These are phyloP conservation scores for Vigna mungo DNA, from an alignment of 306 rosid genomes.

Conservation along the genomic window DNA sequence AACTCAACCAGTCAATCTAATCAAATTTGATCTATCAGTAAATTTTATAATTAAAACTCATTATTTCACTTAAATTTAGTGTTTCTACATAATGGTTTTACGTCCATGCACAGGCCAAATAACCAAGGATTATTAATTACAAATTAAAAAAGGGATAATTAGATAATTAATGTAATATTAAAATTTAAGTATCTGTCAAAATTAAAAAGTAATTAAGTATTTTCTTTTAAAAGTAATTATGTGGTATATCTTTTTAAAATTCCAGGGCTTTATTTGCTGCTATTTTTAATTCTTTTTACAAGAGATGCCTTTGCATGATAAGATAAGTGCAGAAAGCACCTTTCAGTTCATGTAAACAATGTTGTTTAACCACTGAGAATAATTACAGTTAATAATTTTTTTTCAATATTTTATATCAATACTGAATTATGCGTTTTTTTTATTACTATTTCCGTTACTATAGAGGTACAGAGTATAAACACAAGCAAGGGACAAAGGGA, in stretches of 20 bases:
- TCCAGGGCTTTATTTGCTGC: not conserved
- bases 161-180: not conserved
- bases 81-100: not conserved
- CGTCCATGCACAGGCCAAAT: not conserved
- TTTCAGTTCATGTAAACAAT: constrained; percentile 22
- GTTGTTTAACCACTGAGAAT: constrained; percentile 32
- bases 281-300: not conserved
- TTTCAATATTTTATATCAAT: not conserved
- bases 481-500: not conserved
- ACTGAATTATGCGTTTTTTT: not conserved
- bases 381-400: not conserved
- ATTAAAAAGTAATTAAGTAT: not conserved
- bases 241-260: not conserved
- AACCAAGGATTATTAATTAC: not conserved
- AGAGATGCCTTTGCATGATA: constrained; percentile 19
- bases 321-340: constrained; percentile 1
- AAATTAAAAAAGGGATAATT: not conserved
- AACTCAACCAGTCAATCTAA: too few species aligned
- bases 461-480: not conserved
- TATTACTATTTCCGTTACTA: not conserved
- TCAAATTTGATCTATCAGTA: not conserved
- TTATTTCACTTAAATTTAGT: not conserved
- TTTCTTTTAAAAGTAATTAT: not conserved
- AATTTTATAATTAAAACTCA: not conserved
- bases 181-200: not conserved